These are phyloP conservation scores for Verticillium dahliae DNA, from an alignment of 2,329 filamentous ascomycete species.

Conservation along the genomic window DNA sequence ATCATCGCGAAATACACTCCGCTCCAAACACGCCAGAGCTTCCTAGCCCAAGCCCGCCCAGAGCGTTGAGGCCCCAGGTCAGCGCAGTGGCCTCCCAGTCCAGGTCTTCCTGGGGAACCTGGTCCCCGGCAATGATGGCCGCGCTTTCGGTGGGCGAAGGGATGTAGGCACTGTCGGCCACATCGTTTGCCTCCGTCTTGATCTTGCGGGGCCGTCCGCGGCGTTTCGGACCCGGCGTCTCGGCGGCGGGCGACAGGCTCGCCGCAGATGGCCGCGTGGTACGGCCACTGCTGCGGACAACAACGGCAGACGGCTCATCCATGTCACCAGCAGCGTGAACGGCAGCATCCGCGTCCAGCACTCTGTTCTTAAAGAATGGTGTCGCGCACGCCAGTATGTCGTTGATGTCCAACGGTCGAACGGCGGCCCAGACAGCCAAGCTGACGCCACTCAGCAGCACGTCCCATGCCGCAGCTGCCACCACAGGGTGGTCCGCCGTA, in stretches of 20 bases:
- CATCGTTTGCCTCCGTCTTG: constrained; percentile 16
- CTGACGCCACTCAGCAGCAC: constrained; percentile 48
- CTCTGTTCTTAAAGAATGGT: constrained; percentile 18
- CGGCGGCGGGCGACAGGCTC: not conserved
- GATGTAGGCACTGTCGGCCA: constrained; percentile 26
- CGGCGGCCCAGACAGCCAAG: constrained; percentile 51
- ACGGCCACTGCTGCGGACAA: constrained; percentile 1
- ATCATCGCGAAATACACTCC: constrained; percentile 34
- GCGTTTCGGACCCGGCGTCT: constrained; percentile 10
- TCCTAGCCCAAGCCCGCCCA: constrained; percentile 37
- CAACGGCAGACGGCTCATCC: not conserved
- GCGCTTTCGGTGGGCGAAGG: constrained; percentile 24
- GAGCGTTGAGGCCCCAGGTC: constrained; percentile 35
- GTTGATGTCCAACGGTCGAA: constrained; percentile 41
- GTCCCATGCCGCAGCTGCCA: constrained; percentile 51
- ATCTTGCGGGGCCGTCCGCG: constrained; percentile 19
- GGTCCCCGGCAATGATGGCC: constrained; percentile 31
- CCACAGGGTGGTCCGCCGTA: constrained; percentile 49
- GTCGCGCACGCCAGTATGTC: constrained; percentile 36
- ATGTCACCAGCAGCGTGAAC: too few species aligned
- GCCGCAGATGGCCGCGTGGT: not conserved
- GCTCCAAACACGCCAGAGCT: constrained; percentile 39
- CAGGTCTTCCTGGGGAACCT: constrained; percentile 28
- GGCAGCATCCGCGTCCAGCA: not conserved
- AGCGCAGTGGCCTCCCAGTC: constrained; percentile 41